Evolutionary conservation across 108 stramenopile species (phyloP).

Genomic region (Pseudonitzschia multistriata): DNA sequence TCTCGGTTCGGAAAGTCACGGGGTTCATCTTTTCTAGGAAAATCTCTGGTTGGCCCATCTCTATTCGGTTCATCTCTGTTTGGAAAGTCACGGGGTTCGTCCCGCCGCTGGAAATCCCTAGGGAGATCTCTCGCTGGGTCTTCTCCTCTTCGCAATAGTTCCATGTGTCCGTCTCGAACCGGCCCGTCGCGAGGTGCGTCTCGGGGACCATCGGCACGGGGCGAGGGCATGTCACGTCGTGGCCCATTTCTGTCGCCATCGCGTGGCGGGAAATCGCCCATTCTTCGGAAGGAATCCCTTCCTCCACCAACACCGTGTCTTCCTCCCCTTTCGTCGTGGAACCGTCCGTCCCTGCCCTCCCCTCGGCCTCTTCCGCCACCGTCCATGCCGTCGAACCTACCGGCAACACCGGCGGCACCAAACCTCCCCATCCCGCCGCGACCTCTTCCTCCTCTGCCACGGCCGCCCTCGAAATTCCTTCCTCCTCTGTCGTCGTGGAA

Average conservation of each 20-base stretch:
- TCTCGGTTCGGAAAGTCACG: slow-evolving; percentile 1
- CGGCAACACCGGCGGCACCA: not conserved
- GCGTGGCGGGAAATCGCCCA: not conserved
- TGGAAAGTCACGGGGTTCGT: not conserved
- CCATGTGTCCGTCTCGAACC: slow-evolving; percentile 1
- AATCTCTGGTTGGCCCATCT: not conserved
- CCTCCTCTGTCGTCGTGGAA: not conserved
- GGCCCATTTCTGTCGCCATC: not conserved
- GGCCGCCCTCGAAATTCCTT: too few relatives aligned
- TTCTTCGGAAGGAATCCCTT: not conserved
- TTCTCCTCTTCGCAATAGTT: not conserved
- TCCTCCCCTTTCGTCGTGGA: not conserved
- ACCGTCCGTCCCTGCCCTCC: not conserved
- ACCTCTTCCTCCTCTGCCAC: slow-evolving; percentile 20
- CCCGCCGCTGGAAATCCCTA: not conserved
- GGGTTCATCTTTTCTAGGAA: not conserved
- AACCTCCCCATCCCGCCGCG: not conserved
- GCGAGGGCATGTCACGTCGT: not conserved
- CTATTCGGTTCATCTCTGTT: not conserved
- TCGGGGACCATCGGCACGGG: not conserved
- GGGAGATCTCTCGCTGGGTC: not conserved
- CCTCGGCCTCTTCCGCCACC: slow-evolving; percentile 11
- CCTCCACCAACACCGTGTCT: not conserved
- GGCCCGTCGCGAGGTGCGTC: slow-evolving; percentile 3
- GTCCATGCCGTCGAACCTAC: not conserved